phyloP scores from a whole-genome alignment of 2,329 filamentous ascomycete genomes.

The Coniella vitis region DNA sequence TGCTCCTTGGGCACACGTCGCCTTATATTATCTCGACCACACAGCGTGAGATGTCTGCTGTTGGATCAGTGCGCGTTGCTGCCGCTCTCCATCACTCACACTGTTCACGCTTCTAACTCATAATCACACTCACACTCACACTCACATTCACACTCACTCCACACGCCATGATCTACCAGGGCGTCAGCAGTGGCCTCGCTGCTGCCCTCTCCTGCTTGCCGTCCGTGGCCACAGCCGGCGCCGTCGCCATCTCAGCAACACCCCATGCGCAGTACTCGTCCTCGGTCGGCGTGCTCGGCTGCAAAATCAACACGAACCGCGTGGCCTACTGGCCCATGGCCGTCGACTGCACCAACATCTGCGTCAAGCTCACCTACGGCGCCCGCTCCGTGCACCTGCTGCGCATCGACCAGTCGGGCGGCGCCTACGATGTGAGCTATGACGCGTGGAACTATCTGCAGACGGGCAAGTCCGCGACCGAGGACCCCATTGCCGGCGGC shows the following conservation, averaged over 20 bases:
- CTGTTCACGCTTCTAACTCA: background rate
- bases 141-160: too few relatives aligned
- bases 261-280: constrained; percentile 51
- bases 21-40: too few relatives aligned
- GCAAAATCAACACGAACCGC: constrained; percentile 53
- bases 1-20: too few relatives aligned
- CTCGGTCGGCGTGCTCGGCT: constrained; percentile 49
- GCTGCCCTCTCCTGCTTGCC: background rate
- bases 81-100: too few relatives aligned
- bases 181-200: background rate
- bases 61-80: background rate
- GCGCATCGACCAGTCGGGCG: constrained; percentile 46
- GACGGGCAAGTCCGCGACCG: constrained; percentile 39
- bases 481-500: constrained; percentile 40
- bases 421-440: constrained; percentile 45
- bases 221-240: background rate
- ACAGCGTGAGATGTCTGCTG: background rate
- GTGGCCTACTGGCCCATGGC: constrained; percentile 51
- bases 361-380: constrained; percentile 42
- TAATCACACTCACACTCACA: too few relatives aligned
- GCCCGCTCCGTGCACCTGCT: constrained; percentile 49
- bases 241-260: constrained; percentile 32
- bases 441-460: constrained; percentile 52
- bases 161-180: background rate
- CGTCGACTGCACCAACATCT: constrained; percentile 48